Conservation (phyloP, 306 rosid genomes). For the Oemleria cerasiformis region DNA sequence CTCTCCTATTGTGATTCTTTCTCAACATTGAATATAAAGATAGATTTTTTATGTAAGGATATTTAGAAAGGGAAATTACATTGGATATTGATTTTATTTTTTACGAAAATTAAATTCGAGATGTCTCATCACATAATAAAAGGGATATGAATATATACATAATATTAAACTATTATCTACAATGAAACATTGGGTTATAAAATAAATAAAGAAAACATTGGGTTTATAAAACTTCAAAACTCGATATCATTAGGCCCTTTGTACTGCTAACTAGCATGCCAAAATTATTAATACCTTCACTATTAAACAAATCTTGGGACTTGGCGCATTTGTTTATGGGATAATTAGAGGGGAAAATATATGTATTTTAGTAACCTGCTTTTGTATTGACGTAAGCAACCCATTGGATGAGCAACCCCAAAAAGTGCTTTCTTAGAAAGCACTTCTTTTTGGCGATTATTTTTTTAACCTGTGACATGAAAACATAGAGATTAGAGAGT, state of each 20-base stretch:
- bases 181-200: too few species aligned
- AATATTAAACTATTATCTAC: too few species aligned
- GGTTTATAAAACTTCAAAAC: neutral
- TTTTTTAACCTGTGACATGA: constrained; percentile 24
- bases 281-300: neutral
- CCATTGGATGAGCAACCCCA: constrained; percentile 14
- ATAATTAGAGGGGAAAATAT: neutral
- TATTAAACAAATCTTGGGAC: neutral
- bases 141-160: too few species aligned
- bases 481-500: too few species aligned
- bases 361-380: constrained; percentile 29
- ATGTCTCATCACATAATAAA: too few species aligned
- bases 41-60: too few species aligned
- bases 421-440: constrained; percentile 26
- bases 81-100: too few species aligned
- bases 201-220: neutral
- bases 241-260: neutral
- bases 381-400: constrained; percentile 36
- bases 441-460: constrained; percentile 30
- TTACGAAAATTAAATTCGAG: too few species aligned
- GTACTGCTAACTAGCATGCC: constrained; percentile 10
- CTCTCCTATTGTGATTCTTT: too few species aligned
- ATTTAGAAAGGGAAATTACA: too few species aligned
- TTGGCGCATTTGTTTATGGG: neutral
- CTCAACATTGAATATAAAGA: too few species aligned